Base-by-base conservation (phyloP, 2,329 filamentous ascomycete genomes). In the Claviceps sp. region DNA sequence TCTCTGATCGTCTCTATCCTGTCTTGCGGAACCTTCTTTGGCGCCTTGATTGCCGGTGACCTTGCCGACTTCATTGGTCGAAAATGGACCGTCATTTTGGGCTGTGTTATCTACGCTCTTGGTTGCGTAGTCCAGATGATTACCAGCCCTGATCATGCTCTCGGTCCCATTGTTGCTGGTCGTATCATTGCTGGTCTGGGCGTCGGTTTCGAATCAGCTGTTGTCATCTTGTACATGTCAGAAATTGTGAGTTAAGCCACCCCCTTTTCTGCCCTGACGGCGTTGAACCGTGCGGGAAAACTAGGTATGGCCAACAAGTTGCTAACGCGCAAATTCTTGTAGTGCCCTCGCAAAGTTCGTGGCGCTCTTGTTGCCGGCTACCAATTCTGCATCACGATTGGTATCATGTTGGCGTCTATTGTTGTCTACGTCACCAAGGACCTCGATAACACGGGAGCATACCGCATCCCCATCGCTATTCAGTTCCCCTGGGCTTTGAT, bases 201-300 rank as follows among this genome's bases (percentile, higher is more conserved):
- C 74, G 85, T 89, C 61, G 87, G 86, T 63, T 89, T 89, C 65
- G 84, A 87, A 59, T 88, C 84, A 8, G 84, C 86, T 61, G 82
- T 89, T 61, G 82, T 89, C 67, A 87, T 89, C 63, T 74, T 89
- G 55, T 90, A 93, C 78, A 91, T 93, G 87, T 88, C 84, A 48
- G 87, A 90, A 70, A 87, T 90, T 64, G 74, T 74, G 68, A 72
- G 66, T 69, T 11, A 22, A 22, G 30, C 10, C 30, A 4, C 10
- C 30, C 30, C 10, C 30, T 11, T 34, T 11, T 10, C 30, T 34
- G 30, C 30, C 26, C 30, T 34, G 30, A 34, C 30, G 3, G 11
- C 4, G 30, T 34, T 11, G 30, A 34, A 34, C 10, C 30, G 4
- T 34, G 30, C 30, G 14, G 5, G 22, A 11, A 34, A 8, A 45